Evolutionary conservation across 345 rosid genomes (phyloP).

Genomic region (Jatropha curcas): DNA sequence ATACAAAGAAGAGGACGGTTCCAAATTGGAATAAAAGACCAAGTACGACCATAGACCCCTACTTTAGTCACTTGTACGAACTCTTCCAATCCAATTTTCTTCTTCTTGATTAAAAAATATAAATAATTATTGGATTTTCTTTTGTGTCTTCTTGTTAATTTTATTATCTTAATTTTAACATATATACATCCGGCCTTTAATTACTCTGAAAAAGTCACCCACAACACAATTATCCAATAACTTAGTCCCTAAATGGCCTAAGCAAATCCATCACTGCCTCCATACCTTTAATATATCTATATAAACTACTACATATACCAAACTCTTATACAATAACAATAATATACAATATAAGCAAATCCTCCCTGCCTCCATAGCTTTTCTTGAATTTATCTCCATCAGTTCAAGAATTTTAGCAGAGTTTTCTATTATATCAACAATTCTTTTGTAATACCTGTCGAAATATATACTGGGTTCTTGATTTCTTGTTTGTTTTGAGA

Average conservation of each 20-base stretch:
- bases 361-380: too few relatives aligned
- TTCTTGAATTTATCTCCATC: too few relatives aligned
- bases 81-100: too few relatives aligned
- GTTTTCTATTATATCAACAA: too few relatives aligned
- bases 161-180: too few relatives aligned
- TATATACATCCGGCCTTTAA: constrained; percentile 2
- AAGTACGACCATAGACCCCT: too few relatives aligned
- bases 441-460: neutral
- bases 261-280: too few relatives aligned
- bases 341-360: too few relatives aligned
- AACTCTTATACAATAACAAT: too few relatives aligned
- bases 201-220: constrained; percentile 3
- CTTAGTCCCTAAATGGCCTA: neutral
- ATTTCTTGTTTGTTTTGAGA: neutral
- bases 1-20: neutral
- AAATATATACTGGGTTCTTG: neutral
- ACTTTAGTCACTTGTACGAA: too few relatives aligned
- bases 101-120: too few relatives aligned
- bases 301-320: neutral
- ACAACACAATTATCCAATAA: neutral
- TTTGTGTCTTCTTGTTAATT: neutral
- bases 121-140: neutral
- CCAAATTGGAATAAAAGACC: neutral
- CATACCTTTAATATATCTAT: too few relatives aligned
- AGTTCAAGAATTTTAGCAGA: neutral